Conservation (phyloP, 306 rosid species). For the Lablab purpureus region DNA sequence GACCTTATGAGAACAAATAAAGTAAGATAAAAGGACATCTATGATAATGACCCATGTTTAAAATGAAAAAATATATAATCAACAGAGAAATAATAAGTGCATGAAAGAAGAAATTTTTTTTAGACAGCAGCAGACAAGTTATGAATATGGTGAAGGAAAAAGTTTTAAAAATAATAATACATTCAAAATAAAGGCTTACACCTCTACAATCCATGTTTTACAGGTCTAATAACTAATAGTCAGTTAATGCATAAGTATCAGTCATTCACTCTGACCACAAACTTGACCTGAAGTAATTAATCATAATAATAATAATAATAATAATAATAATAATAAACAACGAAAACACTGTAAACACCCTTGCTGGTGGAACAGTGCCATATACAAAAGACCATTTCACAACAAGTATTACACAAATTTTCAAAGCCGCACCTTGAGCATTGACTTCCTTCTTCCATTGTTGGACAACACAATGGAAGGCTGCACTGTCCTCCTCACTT, state of each 20-base stretch:
- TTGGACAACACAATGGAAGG: conserved; percentile 75
- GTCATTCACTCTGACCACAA: background rate
- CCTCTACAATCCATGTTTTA: background rate
- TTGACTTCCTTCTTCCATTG: conserved; percentile 69
- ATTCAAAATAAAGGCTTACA: conserved; percentile 3
- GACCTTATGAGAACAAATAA: conserved; percentile 6
- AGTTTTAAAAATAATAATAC: background rate
- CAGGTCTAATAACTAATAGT: background rate
- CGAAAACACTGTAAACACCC: background rate
- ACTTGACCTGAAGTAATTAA: conserved; percentile 11
- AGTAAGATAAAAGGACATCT: conserved; percentile 12
- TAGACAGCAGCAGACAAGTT: conserved; percentile 12
- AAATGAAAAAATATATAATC: background rate
- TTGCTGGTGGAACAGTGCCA: background rate
- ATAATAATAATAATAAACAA: background rate
- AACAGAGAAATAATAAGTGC: conserved; percentile 9
- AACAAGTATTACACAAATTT: conserved; percentile 25
- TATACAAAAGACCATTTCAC: background rate
- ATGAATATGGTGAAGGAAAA: background rate
- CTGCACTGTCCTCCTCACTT: conserved; percentile 76
- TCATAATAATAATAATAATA: no score
- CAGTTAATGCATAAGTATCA: background rate
- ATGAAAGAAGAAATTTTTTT: conserved; percentile 22
- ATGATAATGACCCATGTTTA: background rate
- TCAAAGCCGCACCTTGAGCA: conserved; percentile 69